Evolutionary conservation across 768 basidiomycete species (phyloP).

Genomic region (Psilocybe sp.): DNA sequence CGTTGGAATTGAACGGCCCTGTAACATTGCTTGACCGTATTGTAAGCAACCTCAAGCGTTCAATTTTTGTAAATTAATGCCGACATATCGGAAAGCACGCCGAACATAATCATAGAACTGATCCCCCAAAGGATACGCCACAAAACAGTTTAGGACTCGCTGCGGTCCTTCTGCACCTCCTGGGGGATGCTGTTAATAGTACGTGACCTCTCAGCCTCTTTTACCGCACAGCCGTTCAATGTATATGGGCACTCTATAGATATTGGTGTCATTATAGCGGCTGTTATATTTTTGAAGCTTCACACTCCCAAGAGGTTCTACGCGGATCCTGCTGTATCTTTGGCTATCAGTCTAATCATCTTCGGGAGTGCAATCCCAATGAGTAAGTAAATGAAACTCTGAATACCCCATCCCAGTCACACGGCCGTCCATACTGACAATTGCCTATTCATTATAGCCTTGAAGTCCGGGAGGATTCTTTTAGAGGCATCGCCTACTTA

Average conservation of each 20-base stretch:
- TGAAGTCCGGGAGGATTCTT: conserved; percentile 47
- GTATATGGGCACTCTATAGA: conserved; percentile 26
- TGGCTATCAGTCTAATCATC: conserved; percentile 49
- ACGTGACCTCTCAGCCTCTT: conserved; percentile 16
- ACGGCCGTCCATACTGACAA: background rate
- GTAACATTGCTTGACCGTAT: conserved; percentile 28
- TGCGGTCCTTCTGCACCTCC: conserved; percentile 48
- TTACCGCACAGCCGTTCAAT: background rate
- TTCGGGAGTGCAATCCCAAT: conserved; percentile 51
- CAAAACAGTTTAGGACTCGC: conserved; percentile 43
- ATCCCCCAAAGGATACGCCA: conserved; percentile 30
- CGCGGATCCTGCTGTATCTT: conserved; percentile 51
- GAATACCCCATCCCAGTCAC: background rate
- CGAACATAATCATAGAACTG: conserved; percentile 43
- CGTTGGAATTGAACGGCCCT: conserved; percentile 17
- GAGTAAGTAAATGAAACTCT: conserved; percentile 29
- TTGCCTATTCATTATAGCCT: conserved; percentile 18
- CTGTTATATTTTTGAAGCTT: conserved; percentile 46
- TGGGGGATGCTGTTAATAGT: conserved; percentile 56
- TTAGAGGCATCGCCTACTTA: conserved; percentile 51
- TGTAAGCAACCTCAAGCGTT: background rate
- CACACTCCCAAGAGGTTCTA: conserved; percentile 45
- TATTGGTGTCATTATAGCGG: conserved; percentile 52
- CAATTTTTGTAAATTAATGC: background rate
- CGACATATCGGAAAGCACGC: conserved; percentile 35